Conservation (phyloP, 352 stramenopile genomes). For the Globisporangium mamillatum region DNA sequence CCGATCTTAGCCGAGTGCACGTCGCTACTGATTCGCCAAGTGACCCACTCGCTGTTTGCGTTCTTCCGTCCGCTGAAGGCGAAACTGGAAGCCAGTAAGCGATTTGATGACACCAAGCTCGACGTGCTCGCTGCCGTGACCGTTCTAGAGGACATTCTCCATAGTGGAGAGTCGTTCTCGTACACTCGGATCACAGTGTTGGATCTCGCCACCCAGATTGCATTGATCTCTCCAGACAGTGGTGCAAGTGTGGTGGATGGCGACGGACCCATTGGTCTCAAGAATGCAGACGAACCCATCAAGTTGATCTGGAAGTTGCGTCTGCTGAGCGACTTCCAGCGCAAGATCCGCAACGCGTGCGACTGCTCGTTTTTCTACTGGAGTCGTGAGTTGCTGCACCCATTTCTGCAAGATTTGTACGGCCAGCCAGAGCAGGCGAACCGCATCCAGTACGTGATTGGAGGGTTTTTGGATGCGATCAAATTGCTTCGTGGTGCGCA, state of each 20-base stretch:
- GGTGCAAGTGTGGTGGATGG: slow-evolving; percentile 31
- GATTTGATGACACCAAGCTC: slow-evolving; percentile 86
- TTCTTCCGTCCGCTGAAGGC: slow-evolving; percentile 84
- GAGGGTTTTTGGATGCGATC: slow-evolving; percentile 76
- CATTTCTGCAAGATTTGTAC: slow-evolving; percentile 86
- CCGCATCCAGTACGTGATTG: slow-evolving; percentile 81
- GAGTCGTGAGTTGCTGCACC: slow-evolving; percentile 85
- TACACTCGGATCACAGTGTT: slow-evolving; percentile 82
- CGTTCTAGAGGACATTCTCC: slow-evolving; percentile 82
- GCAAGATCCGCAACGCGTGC: slow-evolving; percentile 78
- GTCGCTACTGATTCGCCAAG: slow-evolving; percentile 72
- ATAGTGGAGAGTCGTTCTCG: slow-evolving; percentile 79
- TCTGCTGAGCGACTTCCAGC: slow-evolving; percentile 88
- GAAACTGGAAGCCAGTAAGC: slow-evolving; percentile 79
- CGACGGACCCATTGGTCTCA: slow-evolving; percentile 42
- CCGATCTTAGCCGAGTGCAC: slow-evolving; percentile 73
- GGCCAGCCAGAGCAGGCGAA: slow-evolving; percentile 74
- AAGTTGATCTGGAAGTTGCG: slow-evolving; percentile 86
- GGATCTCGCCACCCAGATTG: slow-evolving; percentile 78
- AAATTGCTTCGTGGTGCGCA: slow-evolving; percentile 71
- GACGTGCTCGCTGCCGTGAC: slow-evolving; percentile 82
- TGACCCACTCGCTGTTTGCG: slow-evolving; percentile 73
- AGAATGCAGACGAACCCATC: slow-evolving; percentile 66
- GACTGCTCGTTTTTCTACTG: slow-evolving; percentile 94
- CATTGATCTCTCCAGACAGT: slow-evolving; percentile 63